Base-by-base conservation (phyloP, 2,329 filamentous ascomycete genomes). In the Ceratocystis destructans region DNA sequence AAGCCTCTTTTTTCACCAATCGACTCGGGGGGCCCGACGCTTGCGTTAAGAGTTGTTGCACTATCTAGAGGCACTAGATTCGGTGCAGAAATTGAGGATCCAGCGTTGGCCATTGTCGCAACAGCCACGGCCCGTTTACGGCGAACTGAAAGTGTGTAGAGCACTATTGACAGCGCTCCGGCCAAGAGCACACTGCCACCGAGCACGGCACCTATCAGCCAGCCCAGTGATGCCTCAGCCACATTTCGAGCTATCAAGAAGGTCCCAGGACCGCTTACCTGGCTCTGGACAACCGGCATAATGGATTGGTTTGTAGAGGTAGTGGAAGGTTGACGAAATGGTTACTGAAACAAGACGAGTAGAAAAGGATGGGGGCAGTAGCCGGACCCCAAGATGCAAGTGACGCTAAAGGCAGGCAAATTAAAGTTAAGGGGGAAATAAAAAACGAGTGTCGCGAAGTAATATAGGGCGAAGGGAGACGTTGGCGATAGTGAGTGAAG, bases 161-260 rank as follows among this genome's bases (percentile, higher is more conserved):
- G 75, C 28, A 81, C 67, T 31, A 79, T 72, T 0, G 77, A 78
- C 5, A 81, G 67, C 6, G 70, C 72, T 1, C 76, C 72, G 70
- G 80, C 79, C 15, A 82, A 67, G 5, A 81, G 64, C 1, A 79
- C 70, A 17, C 78, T 77, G n/a, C 79, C 79, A 41, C 76, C 76
- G 31, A 84, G 69, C 12, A 77, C 77, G 65, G 83, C 78, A 65
- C 75, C 75, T 44, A 82, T 73, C 17, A 79, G 69, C 72, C 74
- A 75, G n/a, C 74, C 74, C 12, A 78, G 17, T 28, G 61, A 48
- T 8, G 22, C 31, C 6, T 55, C 22, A 22, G 66, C 50, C 4
- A 62, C 17, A 37, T 44, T 25, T 4, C 55, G 61, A 10, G 28
- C 15, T 8, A 37, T 22, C 10, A 50, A 15, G 17, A 41, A 59